Conservation (phyloP, 345 rosid genomes). For the Pugionium dolabratum region DNA sequence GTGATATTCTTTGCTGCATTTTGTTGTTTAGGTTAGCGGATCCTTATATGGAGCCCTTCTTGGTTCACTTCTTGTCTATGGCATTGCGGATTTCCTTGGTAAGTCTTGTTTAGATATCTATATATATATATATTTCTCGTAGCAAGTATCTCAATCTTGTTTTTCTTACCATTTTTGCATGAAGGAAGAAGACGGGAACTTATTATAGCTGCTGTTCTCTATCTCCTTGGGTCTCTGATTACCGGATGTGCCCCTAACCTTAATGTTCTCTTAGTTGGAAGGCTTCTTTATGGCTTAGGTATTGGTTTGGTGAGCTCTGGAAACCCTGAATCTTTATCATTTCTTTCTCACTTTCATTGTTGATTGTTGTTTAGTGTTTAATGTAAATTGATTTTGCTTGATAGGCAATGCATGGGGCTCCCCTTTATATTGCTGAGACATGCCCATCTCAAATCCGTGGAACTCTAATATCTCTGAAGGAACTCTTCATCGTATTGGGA, state of each 20-base stretch:
- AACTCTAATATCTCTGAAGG: conserved; percentile 86
- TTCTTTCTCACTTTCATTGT: neutral
- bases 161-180: conserved; percentile 20
- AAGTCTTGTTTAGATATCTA: conserved; percentile 28
- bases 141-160: conserved; percentile 21
- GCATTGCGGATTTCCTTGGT: conserved; percentile 90
- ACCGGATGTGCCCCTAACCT: conserved; percentile 75
- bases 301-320: conserved; percentile 78
- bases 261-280: conserved; percentile 69
- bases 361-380: conserved; percentile 16
- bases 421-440: conserved; percentile 95
- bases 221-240: conserved; percentile 57
- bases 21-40: conserved; percentile 77
- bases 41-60: conserved; percentile 96
- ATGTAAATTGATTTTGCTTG: conserved; percentile 21
- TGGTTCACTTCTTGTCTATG: conserved; percentile 83
- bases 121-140: neutral
- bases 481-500: conserved; percentile 88
- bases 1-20: conserved; percentile 12
- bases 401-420: conserved; percentile 99
- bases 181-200: conserved; percentile 90
- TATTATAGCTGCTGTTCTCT: conserved; percentile 63
- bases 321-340: conserved; percentile 13
- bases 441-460: conserved; percentile 98
- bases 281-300: conserved; percentile 85